phyloP scores from a whole-genome alignment of 2,329 filamentous ascomycete species.

The Ramularia collo-cygni region DNA sequence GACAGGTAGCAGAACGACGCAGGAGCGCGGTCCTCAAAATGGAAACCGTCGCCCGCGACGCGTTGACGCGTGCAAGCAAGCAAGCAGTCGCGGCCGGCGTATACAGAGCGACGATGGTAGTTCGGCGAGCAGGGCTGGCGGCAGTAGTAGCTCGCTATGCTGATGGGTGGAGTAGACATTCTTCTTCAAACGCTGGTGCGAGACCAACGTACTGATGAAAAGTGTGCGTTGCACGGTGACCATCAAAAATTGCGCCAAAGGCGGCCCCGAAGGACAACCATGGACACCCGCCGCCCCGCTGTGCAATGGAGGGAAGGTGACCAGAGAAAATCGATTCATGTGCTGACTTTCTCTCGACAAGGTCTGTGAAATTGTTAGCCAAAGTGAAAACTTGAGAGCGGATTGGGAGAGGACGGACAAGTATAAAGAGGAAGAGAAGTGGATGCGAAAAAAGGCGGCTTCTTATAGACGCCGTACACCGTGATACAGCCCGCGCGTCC shows the following conservation, averaged over 20 bases:
- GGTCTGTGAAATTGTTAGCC: background rate
- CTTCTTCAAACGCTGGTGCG: background rate
- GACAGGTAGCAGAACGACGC: too few relatives aligned
- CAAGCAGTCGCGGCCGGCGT: too few relatives aligned
- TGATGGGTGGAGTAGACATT: background rate
- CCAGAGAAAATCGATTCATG: background rate
- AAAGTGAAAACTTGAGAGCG: background rate
- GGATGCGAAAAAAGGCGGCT: background rate
- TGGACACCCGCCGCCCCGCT: conserved; percentile 1
- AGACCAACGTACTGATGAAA: conserved; percentile 1
- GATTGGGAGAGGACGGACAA: background rate
- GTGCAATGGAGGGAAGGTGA: conserved; percentile 2
- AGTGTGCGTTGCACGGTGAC: background rate
- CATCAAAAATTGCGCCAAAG: conserved; percentile 4
- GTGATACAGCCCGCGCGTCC: too few relatives aligned
- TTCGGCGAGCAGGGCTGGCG: too few relatives aligned
- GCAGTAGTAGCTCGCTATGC: too few relatives aligned
- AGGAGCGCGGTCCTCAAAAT: too few relatives aligned
- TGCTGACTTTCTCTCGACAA: background rate
- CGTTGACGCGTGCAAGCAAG: too few relatives aligned
- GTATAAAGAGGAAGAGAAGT: background rate
- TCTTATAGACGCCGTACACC: too few relatives aligned
- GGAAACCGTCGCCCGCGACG: too few relatives aligned
- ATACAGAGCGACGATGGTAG: too few relatives aligned
- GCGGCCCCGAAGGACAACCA: conserved; percentile 3